Base-by-base conservation (phyloP, 163 green algal genomes). In the Chloromonas sp. region DNA sequence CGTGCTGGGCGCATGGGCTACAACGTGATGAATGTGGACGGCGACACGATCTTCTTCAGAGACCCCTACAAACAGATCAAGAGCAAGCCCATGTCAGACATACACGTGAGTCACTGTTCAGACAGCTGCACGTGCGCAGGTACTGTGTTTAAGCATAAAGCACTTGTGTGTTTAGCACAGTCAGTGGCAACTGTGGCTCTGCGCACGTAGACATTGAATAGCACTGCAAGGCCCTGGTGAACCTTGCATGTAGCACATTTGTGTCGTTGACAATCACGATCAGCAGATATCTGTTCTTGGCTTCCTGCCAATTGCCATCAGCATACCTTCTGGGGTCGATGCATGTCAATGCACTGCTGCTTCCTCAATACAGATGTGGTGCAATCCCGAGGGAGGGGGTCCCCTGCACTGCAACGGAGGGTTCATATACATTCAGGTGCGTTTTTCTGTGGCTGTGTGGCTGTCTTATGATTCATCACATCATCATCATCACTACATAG, bases 1-100 rank as follows among this genome's bases (percentile, higher is more conserved):
- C 77, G 77, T 8, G 77, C 61, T 3, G 36, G n/a, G 36, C 77
- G 77, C 61, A 57, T 57, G 77, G 77, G 77, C 15, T 61, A 81
- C 77, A 81, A 81, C 77, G 57, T 60, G 2, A 81, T 81, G 77
- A 61, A 3, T 2, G 3, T 81, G 15, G 77, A 81, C 77, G 57
- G 13, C 77, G 77, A 81, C 77, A 60, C 3, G 1, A 81, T 81
- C 36, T 14, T 60, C 36, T 81, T 81, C 77, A 81, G 77, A 57
- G n/a, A 57, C 66, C 66, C 66, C 5, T 74, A 74, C 66, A 11
- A 15, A 11, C 66, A 74, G 5, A 15, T 74, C 66, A 74, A 74
- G 66, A 5, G 66, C 66, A 74, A 74, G 66, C 66, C 66, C 5
- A 74, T 74, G 66, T 74, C 66, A 74, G 66, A 74, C 66, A 74